phyloP scores from a whole-genome alignment of 495 filamentous ascomycete species.

The Penicillium turbatum region DNA sequence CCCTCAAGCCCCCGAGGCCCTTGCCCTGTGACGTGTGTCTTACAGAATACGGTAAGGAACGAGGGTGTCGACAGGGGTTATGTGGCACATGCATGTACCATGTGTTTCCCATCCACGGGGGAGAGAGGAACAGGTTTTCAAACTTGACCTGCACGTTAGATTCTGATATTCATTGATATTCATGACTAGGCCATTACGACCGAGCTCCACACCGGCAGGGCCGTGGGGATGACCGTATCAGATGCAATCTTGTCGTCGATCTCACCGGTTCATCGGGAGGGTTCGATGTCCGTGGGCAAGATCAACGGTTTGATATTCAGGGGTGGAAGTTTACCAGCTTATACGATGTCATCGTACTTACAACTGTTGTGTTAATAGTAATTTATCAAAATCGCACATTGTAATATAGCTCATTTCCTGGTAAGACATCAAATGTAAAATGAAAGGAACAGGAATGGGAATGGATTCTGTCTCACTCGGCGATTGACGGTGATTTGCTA shows the following conservation, averaged over 20 bases:
- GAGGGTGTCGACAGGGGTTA: background rate
- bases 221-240: slow-evolving; percentile 6
- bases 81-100: background rate
- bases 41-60: background rate
- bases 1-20: background rate
- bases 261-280: slow-evolving; percentile 18
- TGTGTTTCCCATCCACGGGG: slow-evolving; percentile 1
- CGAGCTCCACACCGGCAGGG: slow-evolving; percentile 6
- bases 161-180: slow-evolving; percentile 8
- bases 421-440: background rate
- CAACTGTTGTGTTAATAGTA: too few relatives aligned
- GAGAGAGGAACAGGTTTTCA: background rate
- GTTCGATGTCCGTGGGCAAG: slow-evolving; percentile 7
- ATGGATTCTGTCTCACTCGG: background rate
- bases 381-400: too few relatives aligned
- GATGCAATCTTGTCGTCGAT: slow-evolving; percentile 11
- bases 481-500: background rate
- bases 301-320: slow-evolving; percentile 24
- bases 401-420: background rate
- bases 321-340: slow-evolving; percentile 5
- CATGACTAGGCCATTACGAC: background rate
- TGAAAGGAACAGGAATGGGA: background rate
- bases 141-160: background rate
- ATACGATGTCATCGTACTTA: background rate
- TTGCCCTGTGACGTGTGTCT: background rate